A percentile compares a stretch with the other conserved stretches of the same genome.
phyloP scores from a whole-genome alignment of 2,329 filamentous ascomycete species.

The Didymella pomorum region DNA sequence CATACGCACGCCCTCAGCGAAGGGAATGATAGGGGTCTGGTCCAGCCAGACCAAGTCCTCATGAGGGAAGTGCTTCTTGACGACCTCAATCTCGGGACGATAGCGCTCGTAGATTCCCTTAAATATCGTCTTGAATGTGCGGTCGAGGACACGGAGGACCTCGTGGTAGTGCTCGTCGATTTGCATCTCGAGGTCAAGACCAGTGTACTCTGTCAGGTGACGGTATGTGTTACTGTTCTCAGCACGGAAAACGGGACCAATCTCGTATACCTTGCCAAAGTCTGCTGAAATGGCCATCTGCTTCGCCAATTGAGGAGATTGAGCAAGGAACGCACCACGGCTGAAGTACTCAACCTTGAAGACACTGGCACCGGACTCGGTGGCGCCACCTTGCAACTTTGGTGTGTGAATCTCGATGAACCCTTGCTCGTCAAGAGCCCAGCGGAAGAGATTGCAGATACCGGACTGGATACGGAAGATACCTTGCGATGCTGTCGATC shows the following conservation, averaged over 20 bases:
- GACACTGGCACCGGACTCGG: slow-evolving; percentile 89
- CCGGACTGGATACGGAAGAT: slow-evolving; percentile 88
- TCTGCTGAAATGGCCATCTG: slow-evolving; percentile 92
- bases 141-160: slow-evolving; percentile 79
- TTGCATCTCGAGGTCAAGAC: slow-evolving; percentile 90
- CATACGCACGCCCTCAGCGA: slow-evolving; percentile 80
- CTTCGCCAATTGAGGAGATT: slow-evolving; percentile 91
- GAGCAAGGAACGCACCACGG: slow-evolving; percentile 84
- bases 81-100: slow-evolving; percentile 75
- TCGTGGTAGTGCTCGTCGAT: slow-evolving; percentile 91
- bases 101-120: slow-evolving; percentile 73
- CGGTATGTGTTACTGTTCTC: slow-evolving; percentile 96
- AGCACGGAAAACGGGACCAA: slow-evolving; percentile 88
- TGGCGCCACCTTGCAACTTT: slow-evolving; percentile 88
- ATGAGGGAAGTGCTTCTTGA: slow-evolving; percentile 86
- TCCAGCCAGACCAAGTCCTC: slow-evolving; percentile 88
- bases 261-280: slow-evolving; percentile 88
- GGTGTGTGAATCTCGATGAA: slow-evolving; percentile 96
- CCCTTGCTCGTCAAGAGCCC: slow-evolving; percentile 73
- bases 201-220: slow-evolving; percentile 93
- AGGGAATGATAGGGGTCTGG: slow-evolving; percentile 81
- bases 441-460: slow-evolving; percentile 80
- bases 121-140: slow-evolving; percentile 81
- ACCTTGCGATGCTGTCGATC: slow-evolving; percentile 84
- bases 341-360: slow-evolving; percentile 94